Conservation (phyloP, 345 rosid species). For the Cochlearia excelsa region DNA sequence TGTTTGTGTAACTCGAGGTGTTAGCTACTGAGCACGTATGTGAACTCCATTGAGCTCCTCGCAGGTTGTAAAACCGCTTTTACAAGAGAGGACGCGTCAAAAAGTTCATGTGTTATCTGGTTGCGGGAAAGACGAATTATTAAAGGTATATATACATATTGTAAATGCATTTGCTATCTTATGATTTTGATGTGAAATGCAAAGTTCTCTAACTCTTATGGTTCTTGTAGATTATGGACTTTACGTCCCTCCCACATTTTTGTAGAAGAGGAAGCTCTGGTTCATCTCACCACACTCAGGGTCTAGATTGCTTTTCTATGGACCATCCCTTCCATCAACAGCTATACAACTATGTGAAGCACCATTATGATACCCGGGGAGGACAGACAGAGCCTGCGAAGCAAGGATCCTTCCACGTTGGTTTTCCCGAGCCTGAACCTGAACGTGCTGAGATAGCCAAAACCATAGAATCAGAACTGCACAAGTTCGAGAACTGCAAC, state of each 20-base stretch:
- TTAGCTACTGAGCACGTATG: slow-evolving; percentile 16
- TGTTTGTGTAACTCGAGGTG: slow-evolving; percentile 8
- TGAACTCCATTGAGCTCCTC: background rate
- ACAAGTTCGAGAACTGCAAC: slow-evolving; percentile 53
- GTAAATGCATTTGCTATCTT: slow-evolving; percentile 5
- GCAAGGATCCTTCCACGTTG: slow-evolving; percentile 90
- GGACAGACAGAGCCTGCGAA: slow-evolving; percentile 51
- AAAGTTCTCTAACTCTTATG: slow-evolving; percentile 13
- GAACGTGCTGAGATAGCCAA: slow-evolving; percentile 60
- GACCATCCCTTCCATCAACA: slow-evolving; percentile 90
- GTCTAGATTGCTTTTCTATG: slow-evolving; percentile 53
- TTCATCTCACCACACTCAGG: slow-evolving; percentile 52
- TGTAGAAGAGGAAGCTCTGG: slow-evolving; percentile 83
- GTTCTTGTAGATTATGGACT: slow-evolving; percentile 69
- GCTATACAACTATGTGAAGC: slow-evolving; percentile 77
- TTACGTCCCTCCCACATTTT: slow-evolving; percentile 81
- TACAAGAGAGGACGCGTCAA: slow-evolving; percentile 89
- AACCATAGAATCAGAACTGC: slow-evolving; percentile 73
- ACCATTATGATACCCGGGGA: slow-evolving; percentile 42
- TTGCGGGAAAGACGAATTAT: slow-evolving; percentile 70
- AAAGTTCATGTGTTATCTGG: slow-evolving; percentile 81
- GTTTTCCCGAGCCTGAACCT: slow-evolving; percentile 61
- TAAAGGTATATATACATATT: slow-evolving; percentile 51
- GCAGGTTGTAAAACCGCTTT: slow-evolving; percentile 88
- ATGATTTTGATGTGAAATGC: slow-evolving; percentile 21